A percentile compares a stretch with the other conserved stretches of the same genome.
phyloP scores from a whole-genome alignment of 768 basidiomycete genomes.

The Leccinum longicurvipes region DNA sequence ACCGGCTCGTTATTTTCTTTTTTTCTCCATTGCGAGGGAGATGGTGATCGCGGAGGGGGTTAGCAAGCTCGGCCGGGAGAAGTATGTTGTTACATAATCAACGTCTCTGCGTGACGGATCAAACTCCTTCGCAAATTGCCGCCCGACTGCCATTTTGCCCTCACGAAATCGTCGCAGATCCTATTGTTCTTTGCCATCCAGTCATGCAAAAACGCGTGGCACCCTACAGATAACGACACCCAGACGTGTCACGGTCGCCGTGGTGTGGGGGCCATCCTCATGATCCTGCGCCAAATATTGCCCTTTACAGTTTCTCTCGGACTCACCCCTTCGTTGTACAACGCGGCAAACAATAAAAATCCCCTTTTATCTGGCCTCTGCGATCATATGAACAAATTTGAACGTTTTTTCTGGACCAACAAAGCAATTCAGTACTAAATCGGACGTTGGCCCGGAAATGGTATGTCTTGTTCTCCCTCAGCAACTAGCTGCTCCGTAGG shows the following conservation, averaged over 20 bases:
- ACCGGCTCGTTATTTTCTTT: no score
- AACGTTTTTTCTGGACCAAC: neutral
- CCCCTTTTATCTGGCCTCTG: neutral
- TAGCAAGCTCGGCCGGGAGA: no score
- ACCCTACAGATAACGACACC: neutral
- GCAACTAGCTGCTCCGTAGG: neutral
- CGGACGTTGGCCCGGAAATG: conserved; percentile 14
- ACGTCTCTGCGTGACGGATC: neutral
- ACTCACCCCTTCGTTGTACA: neutral
- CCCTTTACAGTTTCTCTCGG: neutral
- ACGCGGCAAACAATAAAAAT: neutral
- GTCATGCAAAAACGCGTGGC: neutral
- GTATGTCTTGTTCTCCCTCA: conserved; percentile 17
- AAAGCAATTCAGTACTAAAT: conserved; percentile 5
- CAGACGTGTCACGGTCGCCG: neutral
- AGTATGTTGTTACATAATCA: conserved; percentile 14
- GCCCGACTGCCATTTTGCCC: neutral
- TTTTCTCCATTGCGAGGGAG: neutral
- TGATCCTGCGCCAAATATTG: neutral
- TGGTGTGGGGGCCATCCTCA: neutral
- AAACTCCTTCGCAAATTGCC: neutral
- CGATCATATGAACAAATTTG: conserved; percentile 11
- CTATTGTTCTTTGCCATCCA: conserved; percentile 2
- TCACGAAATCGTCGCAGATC: conserved; percentile 1
- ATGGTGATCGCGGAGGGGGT: neutral